Base-by-base conservation (phyloP, 805 yeast genomes). In the Wickerhamomyces ciferrii region DNA sequence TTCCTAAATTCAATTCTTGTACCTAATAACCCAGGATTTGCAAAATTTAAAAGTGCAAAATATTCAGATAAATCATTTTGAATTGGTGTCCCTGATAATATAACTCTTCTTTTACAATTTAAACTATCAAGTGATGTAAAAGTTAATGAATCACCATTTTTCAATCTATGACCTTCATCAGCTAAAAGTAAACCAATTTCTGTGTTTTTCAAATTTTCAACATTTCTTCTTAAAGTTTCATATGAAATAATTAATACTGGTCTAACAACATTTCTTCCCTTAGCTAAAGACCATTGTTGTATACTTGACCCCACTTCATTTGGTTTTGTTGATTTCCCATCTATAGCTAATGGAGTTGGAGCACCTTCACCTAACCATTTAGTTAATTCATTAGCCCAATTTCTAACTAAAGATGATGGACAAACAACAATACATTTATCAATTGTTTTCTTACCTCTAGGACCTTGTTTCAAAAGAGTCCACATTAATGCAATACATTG, bases 341-440 rank as follows among this genome's bases (percentile, higher is more conserved):
- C 98, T 14, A 88, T 82, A 0, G 97, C 96, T 45, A 94, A 69
- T 0, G 97, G 94, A 2, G 94, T 82, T 8, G 92, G 61, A 0
- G 87, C 80, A n/a, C 94, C 96, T 53, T 84, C 86, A 0, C 99
- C 99, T 19, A 92, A 72, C 99, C 99, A 92, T 65, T 92, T 92
- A 36, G 81, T 79, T 44, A 92, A 79, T 66, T 92, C 99, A 61
- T 94, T 92, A 1, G 98, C 98, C 99, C 99, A 92, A 59, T 92
- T 92, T 48, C 89, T 76, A 27, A 92, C 99, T 55, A 92, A 71
- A 10, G 96, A 86, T 0, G 97, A 88, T 1, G 99, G 99, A 61
- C 99, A 92, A 1, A 90, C 97, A 49, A 92, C 89, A 43, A 92
- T 83, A 53, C 92, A 85, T 63, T 94, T 94, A 44, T 84, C 88